These are phyloP conservation scores for Lyophyllum atratum DNA, from an alignment of 768 basidiomycete genomes.

Conservation along the genomic window DNA sequence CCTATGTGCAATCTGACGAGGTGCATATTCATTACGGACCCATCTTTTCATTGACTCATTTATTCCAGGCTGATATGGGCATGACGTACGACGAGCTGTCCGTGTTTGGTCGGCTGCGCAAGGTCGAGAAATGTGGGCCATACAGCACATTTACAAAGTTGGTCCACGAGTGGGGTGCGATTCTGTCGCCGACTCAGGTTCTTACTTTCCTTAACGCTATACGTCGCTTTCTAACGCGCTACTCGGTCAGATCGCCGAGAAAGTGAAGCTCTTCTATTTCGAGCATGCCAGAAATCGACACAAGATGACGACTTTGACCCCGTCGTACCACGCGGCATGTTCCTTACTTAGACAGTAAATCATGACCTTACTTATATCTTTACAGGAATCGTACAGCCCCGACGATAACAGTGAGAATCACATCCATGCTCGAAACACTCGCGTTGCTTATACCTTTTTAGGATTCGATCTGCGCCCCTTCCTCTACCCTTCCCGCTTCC, in stretches of 20 bases:
- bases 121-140: slow-evolving; percentile 96
- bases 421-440: not conserved
- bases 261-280: slow-evolving; percentile 97
- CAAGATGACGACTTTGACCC: slow-evolving; percentile 98
- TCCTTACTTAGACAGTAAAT: not conserved
- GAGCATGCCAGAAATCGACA: slow-evolving; percentile 96
- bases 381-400: slow-evolving; percentile 91
- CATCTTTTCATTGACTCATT: slow-evolving; percentile 1
- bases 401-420: slow-evolving; percentile 84
- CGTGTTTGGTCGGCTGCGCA: slow-evolving; percentile 89
- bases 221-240: not conserved
- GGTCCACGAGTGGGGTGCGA: slow-evolving; percentile 88
- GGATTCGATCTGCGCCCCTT: slow-evolving; percentile 97
- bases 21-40: slow-evolving; percentile 37
- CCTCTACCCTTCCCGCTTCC: slow-evolving; percentile 92
- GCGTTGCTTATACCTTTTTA: slow-evolving; percentile 30
- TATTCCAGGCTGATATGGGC: slow-evolving; percentile 87
- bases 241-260: slow-evolving; percentile 80
- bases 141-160: slow-evolving; percentile 98
- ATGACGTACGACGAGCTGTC: slow-evolving; percentile 99
- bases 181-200: slow-evolving; percentile 83
- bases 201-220: slow-evolving; percentile 6
- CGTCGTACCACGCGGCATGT: slow-evolving; percentile 90
- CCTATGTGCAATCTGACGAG: slow-evolving; percentile 95
- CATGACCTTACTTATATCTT: not conserved